phyloP scores from a whole-genome alignment of 768 basidiomycete species.

The Suillus decipiens region DNA sequence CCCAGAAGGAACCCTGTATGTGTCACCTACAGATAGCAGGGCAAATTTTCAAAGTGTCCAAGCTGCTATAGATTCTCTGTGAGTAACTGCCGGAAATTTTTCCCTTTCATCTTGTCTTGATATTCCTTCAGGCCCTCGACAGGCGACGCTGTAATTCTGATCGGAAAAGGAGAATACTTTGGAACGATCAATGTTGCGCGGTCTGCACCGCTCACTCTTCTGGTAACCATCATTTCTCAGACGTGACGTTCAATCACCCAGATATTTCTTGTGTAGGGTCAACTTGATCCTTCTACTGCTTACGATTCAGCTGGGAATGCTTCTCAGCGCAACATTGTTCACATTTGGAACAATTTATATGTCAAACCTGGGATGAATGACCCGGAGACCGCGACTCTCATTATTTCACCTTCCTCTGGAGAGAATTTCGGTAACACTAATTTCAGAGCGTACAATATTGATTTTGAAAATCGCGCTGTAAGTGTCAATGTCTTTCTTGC shows the following conservation, averaged over 20 bases:
- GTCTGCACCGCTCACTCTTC: conserved; percentile 51
- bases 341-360: conserved; percentile 51
- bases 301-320: conserved; percentile 44
- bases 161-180: conserved; percentile 59
- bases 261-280: conserved; percentile 40
- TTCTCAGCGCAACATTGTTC: conserved; percentile 50
- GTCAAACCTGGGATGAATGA: conserved; percentile 50
- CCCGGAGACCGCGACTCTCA: conserved; percentile 57
- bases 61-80: conserved; percentile 58
- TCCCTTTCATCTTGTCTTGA: conserved; percentile 3
- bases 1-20: conserved; percentile 59
- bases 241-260: conserved; percentile 1
- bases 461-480: conserved; percentile 69
- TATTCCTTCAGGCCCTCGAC: conserved; percentile 39
- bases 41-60: conserved; percentile 55
- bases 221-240: conserved; percentile 38
- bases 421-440: conserved; percentile 52
- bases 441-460: conserved; percentile 67
- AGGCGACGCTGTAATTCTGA: conserved; percentile 48
- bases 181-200: conserved; percentile 62
- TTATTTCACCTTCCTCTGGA: conserved; percentile 54
- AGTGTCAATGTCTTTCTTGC: conserved; percentile 18
- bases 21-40: conserved; percentile 47
- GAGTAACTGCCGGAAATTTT: conserved; percentile 15
- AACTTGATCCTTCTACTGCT: conserved; percentile 43